Base-by-base conservation (phyloP, 306 rosid genomes). In the Fragaria vesca region DNA sequence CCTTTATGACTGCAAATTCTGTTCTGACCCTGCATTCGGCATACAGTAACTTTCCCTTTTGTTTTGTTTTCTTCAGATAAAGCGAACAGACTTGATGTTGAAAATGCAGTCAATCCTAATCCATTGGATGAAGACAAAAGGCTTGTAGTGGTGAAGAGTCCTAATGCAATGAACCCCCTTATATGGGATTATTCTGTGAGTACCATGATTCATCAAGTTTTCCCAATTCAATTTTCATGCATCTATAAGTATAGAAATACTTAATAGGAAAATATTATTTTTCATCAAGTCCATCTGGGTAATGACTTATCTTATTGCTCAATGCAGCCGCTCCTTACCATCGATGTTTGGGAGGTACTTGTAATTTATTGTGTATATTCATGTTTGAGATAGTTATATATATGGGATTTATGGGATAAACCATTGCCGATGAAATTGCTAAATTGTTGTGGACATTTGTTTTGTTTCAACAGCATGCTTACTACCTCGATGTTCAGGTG, bases 331-430 rank as follows among this genome's bases (percentile, higher is more conserved):
- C 90, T 94, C 43, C 97, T 94, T 66, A 89, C 97, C 60, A 86
- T 94, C 69, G 97, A 94, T 66, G 95, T 94, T 51, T 94, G 97
- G 98, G 97, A 94, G 97, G 98, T 94, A 89, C 26, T 70, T 76
- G 28, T 47, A 76, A 38, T 61, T 74, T 75, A n/a, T 50, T 8
- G 50, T 81, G 55, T 71, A 34, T 69, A 12, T 73, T 74, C 24
- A 18, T 69, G 8, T 60, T 76, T 74, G 52, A 51, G 75, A 12
- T 43, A 52, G 57, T 50, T 16, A 12, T 62, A 11, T 79, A 5
- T n/a, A 46, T 36, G 13, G 7, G 57, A 46, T 45, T 40, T 34
- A 36, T 48, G 36, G 24, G 12, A 71, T 74, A 45, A 74, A 28
- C 40, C 18, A 48, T 80, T 80, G 55, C 50, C 79, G 26, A 71